These are phyloP conservation scores for Leccinum subgranulosum DNA, from an alignment of 768 basidiomycete genomes.

Conservation along the genomic window DNA sequence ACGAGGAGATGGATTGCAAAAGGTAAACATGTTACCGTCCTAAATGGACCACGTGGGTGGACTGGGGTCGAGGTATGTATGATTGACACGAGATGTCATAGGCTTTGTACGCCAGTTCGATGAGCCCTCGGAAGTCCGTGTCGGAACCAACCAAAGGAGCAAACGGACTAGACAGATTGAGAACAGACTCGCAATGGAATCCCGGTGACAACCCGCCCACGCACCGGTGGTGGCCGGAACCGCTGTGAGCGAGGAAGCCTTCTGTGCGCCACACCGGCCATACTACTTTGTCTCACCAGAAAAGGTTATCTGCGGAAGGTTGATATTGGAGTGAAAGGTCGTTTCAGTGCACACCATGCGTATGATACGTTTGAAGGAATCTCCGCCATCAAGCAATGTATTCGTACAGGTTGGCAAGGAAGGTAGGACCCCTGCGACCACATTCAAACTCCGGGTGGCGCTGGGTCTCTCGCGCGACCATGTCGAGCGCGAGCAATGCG, in stretches of 20 bases:
- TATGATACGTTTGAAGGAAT: not conserved
- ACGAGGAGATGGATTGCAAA: not conserved
- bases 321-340: not conserved
- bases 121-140: not conserved
- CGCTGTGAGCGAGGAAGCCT: conserved; percentile 11
- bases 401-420: not conserved
- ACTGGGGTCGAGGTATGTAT: not conserved
- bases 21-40: not conserved
- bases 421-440: conserved; percentile 25
- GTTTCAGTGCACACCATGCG: no score
- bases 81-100: not conserved
- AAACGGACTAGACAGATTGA: not conserved
- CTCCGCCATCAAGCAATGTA: not conserved
- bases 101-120: not conserved
- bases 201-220: not conserved
- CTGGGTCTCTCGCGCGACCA: conserved; percentile 1
- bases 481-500: not conserved
- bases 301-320: not conserved
- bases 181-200: not conserved
- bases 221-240: conserved; percentile 14
- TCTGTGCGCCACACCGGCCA: not conserved
- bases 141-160: not conserved
- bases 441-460: conserved; percentile 32
- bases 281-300: not conserved
- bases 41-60: not conserved